phyloP scores from a whole-genome alignment of 2,329 filamentous ascomycete species.

The Monosporascus sp. region DNA sequence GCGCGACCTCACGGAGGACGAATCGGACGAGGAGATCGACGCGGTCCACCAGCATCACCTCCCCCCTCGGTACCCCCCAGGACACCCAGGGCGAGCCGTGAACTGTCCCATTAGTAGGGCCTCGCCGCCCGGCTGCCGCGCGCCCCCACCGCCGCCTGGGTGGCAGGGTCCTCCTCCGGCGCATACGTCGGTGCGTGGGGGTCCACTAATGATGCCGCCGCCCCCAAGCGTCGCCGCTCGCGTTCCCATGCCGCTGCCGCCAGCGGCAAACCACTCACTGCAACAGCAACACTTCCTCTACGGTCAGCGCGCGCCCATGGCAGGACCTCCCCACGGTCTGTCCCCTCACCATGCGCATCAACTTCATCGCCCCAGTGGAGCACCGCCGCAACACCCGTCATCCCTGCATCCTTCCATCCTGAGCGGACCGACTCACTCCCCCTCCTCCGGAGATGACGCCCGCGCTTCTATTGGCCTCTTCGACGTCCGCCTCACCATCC shows the following conservation, averaged over 20 bases:
- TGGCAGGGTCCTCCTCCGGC: slow-evolving; percentile 7
- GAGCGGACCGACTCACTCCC: neutral
- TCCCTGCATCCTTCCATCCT: neutral
- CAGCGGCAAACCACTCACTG: neutral
- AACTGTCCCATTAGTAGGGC: neutral
- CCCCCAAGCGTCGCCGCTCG: neutral
- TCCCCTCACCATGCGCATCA: too few species aligned
- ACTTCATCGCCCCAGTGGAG: too few species aligned
- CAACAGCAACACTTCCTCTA: neutral
- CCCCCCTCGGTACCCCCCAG: neutral
- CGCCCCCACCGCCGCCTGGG: slow-evolving; percentile 9
- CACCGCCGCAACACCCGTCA: neutral
- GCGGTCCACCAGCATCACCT: neutral
- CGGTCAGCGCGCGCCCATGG: neutral
- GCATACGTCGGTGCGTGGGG: slow-evolving; percentile 3
- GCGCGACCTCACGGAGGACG: neutral
- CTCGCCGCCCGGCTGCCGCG: neutral
- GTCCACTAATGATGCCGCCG: neutral
- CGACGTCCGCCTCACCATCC: slow-evolving; percentile 23
- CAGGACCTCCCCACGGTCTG: too few species aligned
- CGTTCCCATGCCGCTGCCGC: neutral
- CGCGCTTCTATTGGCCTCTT: slow-evolving; percentile 4
- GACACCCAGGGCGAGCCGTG: neutral
- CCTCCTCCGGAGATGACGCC: neutral
- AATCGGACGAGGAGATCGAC: neutral